These are phyloP conservation scores for Chlamydomonas sp. DNA, from an alignment of 139 green algal genomes.

Conservation along the genomic window DNA sequence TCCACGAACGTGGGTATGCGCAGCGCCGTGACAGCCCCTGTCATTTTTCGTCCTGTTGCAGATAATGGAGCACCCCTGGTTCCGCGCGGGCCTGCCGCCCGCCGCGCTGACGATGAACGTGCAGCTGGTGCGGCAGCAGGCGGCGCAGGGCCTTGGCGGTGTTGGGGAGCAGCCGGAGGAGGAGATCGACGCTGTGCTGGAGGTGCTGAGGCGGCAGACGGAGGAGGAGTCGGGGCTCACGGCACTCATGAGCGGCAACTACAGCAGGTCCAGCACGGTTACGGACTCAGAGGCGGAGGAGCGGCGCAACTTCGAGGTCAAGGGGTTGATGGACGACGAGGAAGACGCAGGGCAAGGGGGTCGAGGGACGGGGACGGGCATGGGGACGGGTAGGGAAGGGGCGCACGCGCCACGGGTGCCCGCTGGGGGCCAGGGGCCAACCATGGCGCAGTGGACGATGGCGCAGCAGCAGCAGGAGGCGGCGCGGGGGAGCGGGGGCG, in stretches of 20 bases:
- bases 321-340: background rate
- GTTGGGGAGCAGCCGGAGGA: conserved; percentile 23
- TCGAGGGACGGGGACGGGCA: background rate
- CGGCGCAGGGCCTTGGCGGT: conserved; percentile 7
- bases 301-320: conserved; percentile 17
- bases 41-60: conserved; percentile 55
- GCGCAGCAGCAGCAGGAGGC: too few species aligned
- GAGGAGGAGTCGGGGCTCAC: background rate
- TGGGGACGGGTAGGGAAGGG: too few species aligned
- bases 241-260: background rate
- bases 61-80: conserved; percentile 86
- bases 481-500: too few species aligned
- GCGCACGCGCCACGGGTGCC: background rate
- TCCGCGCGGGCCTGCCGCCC: conserved; percentile 53
- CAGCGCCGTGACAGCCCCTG: too few species aligned
- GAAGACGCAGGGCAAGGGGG: background rate
- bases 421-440: background rate
- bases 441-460: too few species aligned
- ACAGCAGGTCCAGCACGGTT: background rate
- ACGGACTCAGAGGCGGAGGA: conserved; percentile 7
- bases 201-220: conserved; percentile 14
- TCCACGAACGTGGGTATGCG: too few species aligned
- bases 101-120: conserved; percentile 56
- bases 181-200: conserved; percentile 26
- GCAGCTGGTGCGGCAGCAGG: conserved; percentile 19